These are phyloP conservation scores for Pseudogymnoascus sp. DNA, from an alignment of 2,329 filamentous ascomycete species.

Conservation along the genomic window DNA sequence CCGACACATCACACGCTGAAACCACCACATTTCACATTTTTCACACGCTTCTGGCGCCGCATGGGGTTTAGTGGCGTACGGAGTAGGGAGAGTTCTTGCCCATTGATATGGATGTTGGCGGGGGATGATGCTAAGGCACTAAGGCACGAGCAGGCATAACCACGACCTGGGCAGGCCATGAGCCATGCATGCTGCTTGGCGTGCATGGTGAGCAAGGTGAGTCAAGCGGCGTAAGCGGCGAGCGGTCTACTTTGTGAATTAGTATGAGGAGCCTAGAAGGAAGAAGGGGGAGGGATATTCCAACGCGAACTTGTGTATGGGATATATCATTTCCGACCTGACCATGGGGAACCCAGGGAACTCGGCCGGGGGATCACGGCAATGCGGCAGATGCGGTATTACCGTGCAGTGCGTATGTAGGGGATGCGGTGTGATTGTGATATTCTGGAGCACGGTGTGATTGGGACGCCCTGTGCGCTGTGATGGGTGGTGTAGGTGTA, in stretches of 20 bases:
- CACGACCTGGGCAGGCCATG: not conserved
- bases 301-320: not conserved
- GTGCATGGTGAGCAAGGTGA: not conserved
- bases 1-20: not conserved
- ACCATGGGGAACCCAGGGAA: not conserved
- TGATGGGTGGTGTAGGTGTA: not conserved
- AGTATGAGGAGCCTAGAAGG: not conserved
- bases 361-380: not conserved
- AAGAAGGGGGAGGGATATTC: not conserved
- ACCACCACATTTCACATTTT: not conserved
- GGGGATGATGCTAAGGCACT: not conserved
- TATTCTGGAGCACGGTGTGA: not conserved
- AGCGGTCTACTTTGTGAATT: not conserved
- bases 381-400: not conserved
- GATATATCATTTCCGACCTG: not conserved
- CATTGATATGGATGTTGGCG: not conserved
- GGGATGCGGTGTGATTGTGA: not conserved
- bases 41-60: not conserved
- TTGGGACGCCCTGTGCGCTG: not conserved
- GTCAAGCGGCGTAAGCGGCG: not conserved
- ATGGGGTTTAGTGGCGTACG: constrained; percentile 4
- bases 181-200: not conserved
- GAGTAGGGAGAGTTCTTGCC: not conserved
- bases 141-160: not conserved
- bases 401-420: not conserved